Evolutionary conservation across 306 rosid genomes (phyloP).

Genomic region (Vachellia pachyceras): DNA sequence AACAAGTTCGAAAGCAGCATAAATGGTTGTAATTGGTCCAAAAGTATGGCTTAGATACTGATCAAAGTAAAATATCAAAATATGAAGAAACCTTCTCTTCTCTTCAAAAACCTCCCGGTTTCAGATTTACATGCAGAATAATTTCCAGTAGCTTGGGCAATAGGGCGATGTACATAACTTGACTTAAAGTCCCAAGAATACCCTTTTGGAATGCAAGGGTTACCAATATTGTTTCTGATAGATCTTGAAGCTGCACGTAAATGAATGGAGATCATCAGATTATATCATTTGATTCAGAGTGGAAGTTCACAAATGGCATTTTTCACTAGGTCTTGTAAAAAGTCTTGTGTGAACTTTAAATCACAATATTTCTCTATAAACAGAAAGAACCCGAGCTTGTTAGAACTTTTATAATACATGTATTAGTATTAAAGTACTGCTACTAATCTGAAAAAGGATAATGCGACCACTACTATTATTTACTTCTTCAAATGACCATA

Average conservation of each 20-base stretch:
- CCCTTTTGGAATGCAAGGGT: slow-evolving; percentile 65
- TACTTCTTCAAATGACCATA: background rate
- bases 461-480: background rate
- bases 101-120: slow-evolving; percentile 45
- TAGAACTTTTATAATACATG: background rate
- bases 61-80: slow-evolving; percentile 26
- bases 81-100: slow-evolving; percentile 41
- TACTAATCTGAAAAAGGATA: background rate
- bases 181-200: slow-evolving; percentile 42
- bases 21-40: background rate
- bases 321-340: slow-evolving; percentile 1
- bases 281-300: slow-evolving; percentile 10
- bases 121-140: slow-evolving; percentile 55
- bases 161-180: slow-evolving; percentile 32
- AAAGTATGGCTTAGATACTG: background rate
- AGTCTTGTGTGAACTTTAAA: background rate
- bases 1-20: slow-evolving; percentile 1
- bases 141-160: slow-evolving; percentile 51
- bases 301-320: background rate
- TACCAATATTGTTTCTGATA: slow-evolving; percentile 28
- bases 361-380: background rate
- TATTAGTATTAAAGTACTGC: background rate
- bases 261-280: background rate
- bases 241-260: slow-evolving; percentile 46
- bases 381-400: background rate